Evolutionary conservation across 306 rosid species (phyloP), one percentile per base, ranked within the genome.

Genomic region (Begonia peltatifolia): DNA sequence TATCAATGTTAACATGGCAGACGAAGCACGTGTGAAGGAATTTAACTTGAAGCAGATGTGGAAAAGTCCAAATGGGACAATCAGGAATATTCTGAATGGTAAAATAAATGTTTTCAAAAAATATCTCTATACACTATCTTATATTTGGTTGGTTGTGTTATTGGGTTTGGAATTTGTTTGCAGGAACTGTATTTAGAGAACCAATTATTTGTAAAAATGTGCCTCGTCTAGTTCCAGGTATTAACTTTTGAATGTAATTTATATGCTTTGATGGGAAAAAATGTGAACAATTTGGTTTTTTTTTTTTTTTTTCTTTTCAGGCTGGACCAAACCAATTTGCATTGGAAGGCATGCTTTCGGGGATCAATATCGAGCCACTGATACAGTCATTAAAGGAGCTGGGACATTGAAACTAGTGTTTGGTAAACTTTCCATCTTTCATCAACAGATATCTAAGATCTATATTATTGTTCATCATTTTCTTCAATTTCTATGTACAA

Each of bases 341-440:
- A 86, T 90, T 41, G 99, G 99, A 71, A 83, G 99, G 59, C 99
- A 90, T 77, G 99, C 99, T 53, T 90, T 90, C 60, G 99, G 99
- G 42, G 99, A 90, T 61, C 99, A 90, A 74, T 90, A 90, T 54
- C 61, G 79, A 67, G 94, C 99, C 44, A 86, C 95, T 73, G 99
- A 90, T 67, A 11, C 88, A 52, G 94, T 90, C 36, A 81, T 86
- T 57, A 71, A 80, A 66, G 95, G 99, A 73, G 62, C 99, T 59
- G 99, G 99, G 49, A 79, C 72, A 74, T 60, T 90, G 76, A 83
- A 81, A 72, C 52, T 90, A 69, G 86, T 86, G 52, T 90, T 78
- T 75, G 99, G 99, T 90, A 87, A 56, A 55, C 22, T 7, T 30
- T 30, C 38, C 38, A 30, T 30, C 38, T 30, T 30, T 30, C 8